Conservation (phyloP, 2,329 filamentous ascomycete species). For the Monilinia vaccinii-corymbosi region DNA sequence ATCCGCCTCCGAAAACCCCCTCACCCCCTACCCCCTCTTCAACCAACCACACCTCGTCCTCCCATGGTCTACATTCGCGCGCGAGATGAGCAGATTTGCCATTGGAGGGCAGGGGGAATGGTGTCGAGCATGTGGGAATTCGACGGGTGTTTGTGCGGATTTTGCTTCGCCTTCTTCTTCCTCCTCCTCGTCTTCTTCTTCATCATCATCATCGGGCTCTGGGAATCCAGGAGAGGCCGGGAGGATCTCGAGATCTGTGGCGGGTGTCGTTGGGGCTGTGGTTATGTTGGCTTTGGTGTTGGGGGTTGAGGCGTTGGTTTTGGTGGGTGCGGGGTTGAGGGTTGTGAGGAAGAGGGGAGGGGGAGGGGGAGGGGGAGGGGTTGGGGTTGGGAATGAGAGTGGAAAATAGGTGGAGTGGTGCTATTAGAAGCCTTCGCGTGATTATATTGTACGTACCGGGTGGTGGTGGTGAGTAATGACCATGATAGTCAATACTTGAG, state of each 20-base stretch:
- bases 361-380: neutral
- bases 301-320: conserved; percentile 42
- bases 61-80: conserved; percentile 60
- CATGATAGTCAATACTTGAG: too few species aligned
- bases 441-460: too few species aligned
- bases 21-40: conserved; percentile 46
- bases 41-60: conserved; percentile 47
- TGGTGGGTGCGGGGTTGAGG: conserved; percentile 48
- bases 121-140: conserved; percentile 70
- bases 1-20: conserved; percentile 36
- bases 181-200: conserved; percentile 24
- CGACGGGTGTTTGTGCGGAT: conserved; percentile 55
- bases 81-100: conserved; percentile 55
- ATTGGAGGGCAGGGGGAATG: conserved; percentile 56
- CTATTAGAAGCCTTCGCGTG: too few species aligned
- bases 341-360: conserved; percentile 45
- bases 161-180: conserved; percentile 18
- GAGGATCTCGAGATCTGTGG: conserved; percentile 59
- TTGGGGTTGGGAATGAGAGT: neutral
- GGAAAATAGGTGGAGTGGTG: neutral
- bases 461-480: neutral
- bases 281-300: conserved; percentile 57
- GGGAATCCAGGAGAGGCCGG: neutral
- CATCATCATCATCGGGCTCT: conserved; percentile 24
- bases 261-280: conserved; percentile 70